Evolutionary conservation across 805 yeast species (phyloP).

Genomic region (Alloascoidea africana): DNA sequence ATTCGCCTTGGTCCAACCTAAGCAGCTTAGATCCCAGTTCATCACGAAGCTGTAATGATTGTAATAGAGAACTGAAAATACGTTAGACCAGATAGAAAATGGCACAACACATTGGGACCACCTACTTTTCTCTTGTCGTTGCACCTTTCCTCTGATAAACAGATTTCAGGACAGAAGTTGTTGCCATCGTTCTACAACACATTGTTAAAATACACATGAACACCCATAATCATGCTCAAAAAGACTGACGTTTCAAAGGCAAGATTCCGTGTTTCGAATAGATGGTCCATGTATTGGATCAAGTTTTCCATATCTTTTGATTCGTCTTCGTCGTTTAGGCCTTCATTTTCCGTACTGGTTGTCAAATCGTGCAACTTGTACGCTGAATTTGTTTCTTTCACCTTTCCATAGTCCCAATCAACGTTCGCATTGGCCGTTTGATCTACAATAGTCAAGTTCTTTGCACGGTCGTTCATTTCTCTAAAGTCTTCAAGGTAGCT

Average conservation of each 20-base stretch:
- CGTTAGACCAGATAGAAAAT: not conserved
- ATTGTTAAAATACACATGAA: constrained; percentile 1
- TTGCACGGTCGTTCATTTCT: not conserved
- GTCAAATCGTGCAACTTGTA: constrained; percentile 1
- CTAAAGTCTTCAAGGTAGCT: not conserved
- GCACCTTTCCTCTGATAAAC: constrained; percentile 1
- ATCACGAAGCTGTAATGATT: not conserved
- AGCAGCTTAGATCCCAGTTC: not conserved
- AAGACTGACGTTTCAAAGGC: not conserved
- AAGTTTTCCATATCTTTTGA: not conserved
- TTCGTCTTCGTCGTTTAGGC: not conserved
- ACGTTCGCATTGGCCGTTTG: not conserved
- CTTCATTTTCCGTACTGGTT: not conserved
- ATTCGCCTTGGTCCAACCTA: not conserved
- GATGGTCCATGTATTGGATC: not conserved
- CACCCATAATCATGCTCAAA: not conserved
- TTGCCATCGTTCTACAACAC: not conserved
- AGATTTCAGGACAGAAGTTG: not conserved
- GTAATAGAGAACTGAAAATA: not conserved
- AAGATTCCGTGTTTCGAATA: not conserved
- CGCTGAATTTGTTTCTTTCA: not conserved
- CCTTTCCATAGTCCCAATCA: not conserved
- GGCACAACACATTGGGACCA: not conserved
- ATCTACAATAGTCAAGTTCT: not conserved
- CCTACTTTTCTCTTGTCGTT: not conserved